phyloP scores from a whole-genome alignment of 73 alveolate species.

The Blepharisma stoltei region DNA sequence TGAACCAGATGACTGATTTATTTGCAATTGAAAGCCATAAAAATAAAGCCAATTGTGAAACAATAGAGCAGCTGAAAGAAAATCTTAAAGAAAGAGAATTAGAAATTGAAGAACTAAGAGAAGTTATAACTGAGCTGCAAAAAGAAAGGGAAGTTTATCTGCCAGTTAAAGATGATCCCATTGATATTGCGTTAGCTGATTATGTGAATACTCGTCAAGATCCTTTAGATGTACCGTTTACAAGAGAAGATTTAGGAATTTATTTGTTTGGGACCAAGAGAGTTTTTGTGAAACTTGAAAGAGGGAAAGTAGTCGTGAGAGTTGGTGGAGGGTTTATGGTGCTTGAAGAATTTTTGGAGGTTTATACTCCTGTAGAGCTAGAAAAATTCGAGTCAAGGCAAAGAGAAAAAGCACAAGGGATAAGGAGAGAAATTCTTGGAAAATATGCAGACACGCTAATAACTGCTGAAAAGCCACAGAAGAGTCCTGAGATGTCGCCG shows the following conservation, averaged over 20 bases:
- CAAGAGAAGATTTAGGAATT: constrained; percentile 35
- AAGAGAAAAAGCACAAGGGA: constrained; percentile 18
- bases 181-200: constrained; percentile 29
- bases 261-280: constrained; percentile 37
- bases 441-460: constrained; percentile 18
- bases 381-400: constrained; percentile 28
- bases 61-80: neutral
- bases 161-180: constrained; percentile 38
- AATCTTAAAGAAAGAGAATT: neutral
- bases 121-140: neutral
- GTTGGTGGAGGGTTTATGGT: constrained; percentile 42
- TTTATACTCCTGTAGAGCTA: constrained; percentile 37
- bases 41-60: neutral
- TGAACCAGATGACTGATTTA: neutral
- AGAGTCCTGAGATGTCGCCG: neutral
- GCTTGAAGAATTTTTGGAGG: constrained; percentile 35
- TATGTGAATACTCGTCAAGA: constrained; percentile 29
- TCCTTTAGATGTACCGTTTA: constrained; percentile 19
- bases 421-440: neutral
- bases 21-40: neutral
- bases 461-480: neutral
- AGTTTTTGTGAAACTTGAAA: constrained; percentile 36
- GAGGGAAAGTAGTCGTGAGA: constrained; percentile 29
- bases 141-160: constrained; percentile 20
- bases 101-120: neutral